Percentiles rank a stretch among this genome's conserved stretches.
phyloP scores from a whole-genome alignment of 129 eudicot genomes.

The Deinandra increscens region DNA sequence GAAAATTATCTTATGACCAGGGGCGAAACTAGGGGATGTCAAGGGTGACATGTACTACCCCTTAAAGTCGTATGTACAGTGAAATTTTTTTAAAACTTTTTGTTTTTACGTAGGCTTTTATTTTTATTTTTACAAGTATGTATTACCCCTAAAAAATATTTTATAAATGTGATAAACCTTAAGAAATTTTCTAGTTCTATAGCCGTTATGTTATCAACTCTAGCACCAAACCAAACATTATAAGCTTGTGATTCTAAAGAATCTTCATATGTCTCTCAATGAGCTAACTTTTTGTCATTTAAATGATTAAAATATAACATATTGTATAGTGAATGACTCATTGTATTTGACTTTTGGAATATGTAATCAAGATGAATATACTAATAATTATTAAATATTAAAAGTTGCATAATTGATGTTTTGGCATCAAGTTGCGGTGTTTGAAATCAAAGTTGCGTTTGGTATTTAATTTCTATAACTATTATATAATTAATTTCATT shows the following conservation, averaged over 20 bases:
- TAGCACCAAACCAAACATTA: too few relatives aligned
- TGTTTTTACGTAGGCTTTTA: too few relatives aligned
- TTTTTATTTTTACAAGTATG: too few relatives aligned
- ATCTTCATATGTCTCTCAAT: neutral
- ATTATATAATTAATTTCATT: neutral
- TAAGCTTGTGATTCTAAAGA: neutral
- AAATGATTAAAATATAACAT: slow-evolving; percentile 12
- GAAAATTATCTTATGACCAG: too few relatives aligned
- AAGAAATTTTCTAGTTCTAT: too few relatives aligned
- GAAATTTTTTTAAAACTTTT: too few relatives aligned
- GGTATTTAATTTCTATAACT: neutral
- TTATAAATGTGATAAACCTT: too few relatives aligned
- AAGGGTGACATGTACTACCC: too few relatives aligned
- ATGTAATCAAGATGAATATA: slow-evolving; percentile 15
- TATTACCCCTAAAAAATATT: too few relatives aligned
- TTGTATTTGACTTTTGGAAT: slow-evolving; percentile 32
- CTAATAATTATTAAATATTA: slow-evolving; percentile 26
- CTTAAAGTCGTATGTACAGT: too few relatives aligned
- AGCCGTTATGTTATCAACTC: too few relatives aligned
- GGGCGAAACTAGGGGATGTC: too few relatives aligned
- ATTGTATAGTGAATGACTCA: slow-evolving; percentile 26
- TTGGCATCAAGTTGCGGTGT: slow-evolving; percentile 27
- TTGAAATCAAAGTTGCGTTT: slow-evolving; percentile 29
- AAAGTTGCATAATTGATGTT: slow-evolving; percentile 34
- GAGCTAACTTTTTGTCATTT: neutral